phyloP scores from a whole-genome alignment of 2,329 filamentous ascomycete genomes.

The Clonostachys rosea region DNA sequence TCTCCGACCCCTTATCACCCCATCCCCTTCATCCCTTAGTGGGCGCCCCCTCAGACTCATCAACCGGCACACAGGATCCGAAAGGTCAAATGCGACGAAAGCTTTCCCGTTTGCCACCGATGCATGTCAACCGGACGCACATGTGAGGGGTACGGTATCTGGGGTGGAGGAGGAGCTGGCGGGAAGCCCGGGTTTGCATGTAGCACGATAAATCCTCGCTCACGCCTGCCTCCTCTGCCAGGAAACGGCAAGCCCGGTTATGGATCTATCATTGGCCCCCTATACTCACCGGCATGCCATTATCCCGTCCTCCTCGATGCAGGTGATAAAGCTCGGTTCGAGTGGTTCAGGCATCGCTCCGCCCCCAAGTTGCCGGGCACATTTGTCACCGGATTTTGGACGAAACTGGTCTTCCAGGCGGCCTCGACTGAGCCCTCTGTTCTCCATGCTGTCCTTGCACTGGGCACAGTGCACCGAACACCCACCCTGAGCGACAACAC shows the following conservation, averaged over 20 bases:
- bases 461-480: slow-evolving; percentile 25
- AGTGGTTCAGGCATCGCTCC: slow-evolving; percentile 36
- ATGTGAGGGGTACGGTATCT: slow-evolving; percentile 23
- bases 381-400: slow-evolving; percentile 31
- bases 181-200: too few species aligned
- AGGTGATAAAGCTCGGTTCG: slow-evolving; percentile 23
- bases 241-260: too few species aligned
- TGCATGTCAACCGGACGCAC: slow-evolving; percentile 14
- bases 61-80: slow-evolving; percentile 12
- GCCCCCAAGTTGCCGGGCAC: slow-evolving; percentile 25
- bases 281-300: too few species aligned
- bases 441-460: slow-evolving; percentile 28
- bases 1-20: too few species aligned
- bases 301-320: not conserved
- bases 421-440: slow-evolving; percentile 27
- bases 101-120: slow-evolving; percentile 15
- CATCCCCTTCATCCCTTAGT: slow-evolving; percentile 4
- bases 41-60: slow-evolving; percentile 5
- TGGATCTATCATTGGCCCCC: too few species aligned
- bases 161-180: slow-evolving; percentile 6
- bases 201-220: slow-evolving; percentile 8
- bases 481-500: slow-evolving; percentile 5
- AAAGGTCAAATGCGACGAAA: slow-evolving; percentile 24
- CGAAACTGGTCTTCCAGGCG: slow-evolving; percentile 26
- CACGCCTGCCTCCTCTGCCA: too few species aligned